Evolutionary conservation across 2,329 filamentous ascomycete genomes (phyloP), one percentile per base, ranked within the genome.

Genomic region (Microcyclospora tardicrescens): DNA sequence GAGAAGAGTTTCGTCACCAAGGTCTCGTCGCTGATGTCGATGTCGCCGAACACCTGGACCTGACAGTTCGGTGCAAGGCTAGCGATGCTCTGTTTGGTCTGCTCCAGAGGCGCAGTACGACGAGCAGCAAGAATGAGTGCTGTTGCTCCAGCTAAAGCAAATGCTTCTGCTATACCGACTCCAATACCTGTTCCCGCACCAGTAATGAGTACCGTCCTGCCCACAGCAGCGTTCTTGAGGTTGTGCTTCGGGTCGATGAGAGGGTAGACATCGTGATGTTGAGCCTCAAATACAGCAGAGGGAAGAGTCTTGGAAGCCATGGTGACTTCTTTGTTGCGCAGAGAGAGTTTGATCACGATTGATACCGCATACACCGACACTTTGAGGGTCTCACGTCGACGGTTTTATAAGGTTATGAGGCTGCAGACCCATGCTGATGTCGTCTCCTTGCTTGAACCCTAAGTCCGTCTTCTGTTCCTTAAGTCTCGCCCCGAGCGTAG

Each of bases 131-230:
- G 28, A 8, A 43, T 34, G 10, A 43, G 9, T 13, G 16, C 16
- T 5, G 37, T 28, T 2, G 38, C 38, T 12, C 41, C 41, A 11
- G 41, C 41, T 5, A 37, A 19, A 3, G 41, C 41, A 33, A 43
- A 43, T 12, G 29, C 10, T n/a, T 30, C 14, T n/a, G 38, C 41
- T 14, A 40, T 40, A 5, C 24, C 30, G 27, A 10, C 11, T 14
- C 41, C 41, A 15, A 43, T 43, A 10, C 41, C 41, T 10, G 28
- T 38, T 5, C 38, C 38, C 1, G 41, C 41, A 10, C 41, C 41
- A n/a, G 41, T 43, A 5, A 43, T 28, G 5, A 43, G 19, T 12
- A 43, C 38, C 12, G 35, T 34, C 24, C 38, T 43, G 24, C 41
- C 41, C 2, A 15, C 13, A 9, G 35, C 38, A 10, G 34, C 37